phyloP scores from a whole-genome alignment of 1,139 yeast genomes.

The Taphrina populina region DNA sequence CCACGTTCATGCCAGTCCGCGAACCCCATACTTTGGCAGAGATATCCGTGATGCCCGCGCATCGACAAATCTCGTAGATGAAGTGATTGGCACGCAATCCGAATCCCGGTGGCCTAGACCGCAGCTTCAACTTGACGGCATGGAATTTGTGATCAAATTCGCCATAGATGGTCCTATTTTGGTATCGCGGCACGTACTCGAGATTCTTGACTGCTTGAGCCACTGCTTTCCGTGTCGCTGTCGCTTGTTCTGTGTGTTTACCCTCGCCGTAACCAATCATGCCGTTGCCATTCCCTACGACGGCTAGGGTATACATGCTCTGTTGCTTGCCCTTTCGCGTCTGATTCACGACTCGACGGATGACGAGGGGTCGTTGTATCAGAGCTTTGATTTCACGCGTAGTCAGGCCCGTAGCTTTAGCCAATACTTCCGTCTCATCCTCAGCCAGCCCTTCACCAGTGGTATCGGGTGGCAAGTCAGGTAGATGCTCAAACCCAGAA shows the following conservation, averaged over 20 bases:
- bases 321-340: conserved; percentile 92
- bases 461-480: conserved; percentile 30
- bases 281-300: conserved; percentile 91
- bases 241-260: conserved; percentile 74
- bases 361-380: conserved; percentile 35
- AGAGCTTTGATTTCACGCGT: conserved; percentile 26
- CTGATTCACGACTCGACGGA: conserved; percentile 78
- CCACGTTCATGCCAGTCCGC: conserved; percentile 91
- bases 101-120: conserved; percentile 79
- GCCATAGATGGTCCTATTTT: conserved; percentile 87
- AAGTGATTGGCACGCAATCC: conserved; percentile 91
- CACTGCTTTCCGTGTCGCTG: conserved; percentile 81
- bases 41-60: conserved; percentile 92
- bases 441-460: conserved; percentile 31
- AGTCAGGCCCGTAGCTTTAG: conserved; percentile 27
- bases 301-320: conserved; percentile 78
- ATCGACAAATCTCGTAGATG: conserved; percentile 86
- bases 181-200: conserved; percentile 78
- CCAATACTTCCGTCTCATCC: conserved; percentile 28
- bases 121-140: conserved; percentile 76
- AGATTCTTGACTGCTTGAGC: conserved; percentile 93
- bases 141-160: conserved; percentile 79
- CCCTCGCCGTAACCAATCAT: conserved; percentile 97
- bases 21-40: conserved; percentile 89
- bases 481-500: not conserved